Base-by-base conservation (phyloP, 192 early-diverging fungal genomes). In the Entomortierella chlamydospora region DNA sequence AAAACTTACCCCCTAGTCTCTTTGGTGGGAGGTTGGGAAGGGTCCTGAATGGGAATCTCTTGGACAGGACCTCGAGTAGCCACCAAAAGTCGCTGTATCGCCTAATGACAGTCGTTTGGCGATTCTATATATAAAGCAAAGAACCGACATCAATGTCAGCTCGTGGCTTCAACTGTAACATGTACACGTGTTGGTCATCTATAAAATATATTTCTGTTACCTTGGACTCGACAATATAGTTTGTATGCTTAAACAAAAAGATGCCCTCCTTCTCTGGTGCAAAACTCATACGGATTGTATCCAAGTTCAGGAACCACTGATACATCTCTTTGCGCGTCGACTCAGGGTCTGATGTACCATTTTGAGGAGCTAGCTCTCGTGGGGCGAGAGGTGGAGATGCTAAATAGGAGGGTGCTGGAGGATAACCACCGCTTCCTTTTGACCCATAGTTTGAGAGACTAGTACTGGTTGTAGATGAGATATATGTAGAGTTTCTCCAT, bases 31-130 rank as follows among this genome's bases (percentile, higher is more conserved):
- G 84, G 72, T 90, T 89, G 17, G 94, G 91, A 30, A 92, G 85
- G 65, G 94, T 89, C 30, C 97, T 83, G 54, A 88, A 93, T 10
- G 95, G 95, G 70, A 96, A 98, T 55, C 89, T 78, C 59, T 90
- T 92, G 47, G 88, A 67, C 8, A 98, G 73, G 20, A 90, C 85
- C 58, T 96, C 94, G 56, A 89, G 87, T 31, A 98, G 82, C 95
- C 94, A 96, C 79, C 90, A 88, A 79, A 98, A 96, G 76, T 98
- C 97, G 59, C 91, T 95, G 81, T 95, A 98, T 70, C 97, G 87
- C 17, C 97, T 89, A 31, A 90, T 72, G 1, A 95, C 95, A 50
- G 69, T 82, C 41, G 83, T 82, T 41, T 73, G 62, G 13, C 82
- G 87, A 20, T 83, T 73, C 66, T 87, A 57, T 57, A 30, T n/a